Base-by-base conservation (phyloP, 495 filamentous ascomycete genomes). In the Patellaria atrata region DNA sequence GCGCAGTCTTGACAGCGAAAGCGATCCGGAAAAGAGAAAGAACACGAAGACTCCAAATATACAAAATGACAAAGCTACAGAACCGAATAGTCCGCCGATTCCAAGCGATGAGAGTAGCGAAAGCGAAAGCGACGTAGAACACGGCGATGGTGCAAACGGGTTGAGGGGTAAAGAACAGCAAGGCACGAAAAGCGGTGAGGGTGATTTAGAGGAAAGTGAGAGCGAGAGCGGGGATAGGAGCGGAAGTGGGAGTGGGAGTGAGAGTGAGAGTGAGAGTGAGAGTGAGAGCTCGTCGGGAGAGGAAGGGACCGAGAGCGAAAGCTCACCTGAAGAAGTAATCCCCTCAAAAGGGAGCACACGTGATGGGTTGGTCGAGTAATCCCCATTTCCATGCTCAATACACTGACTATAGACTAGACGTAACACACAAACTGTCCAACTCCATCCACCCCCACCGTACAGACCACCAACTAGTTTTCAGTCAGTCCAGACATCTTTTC, bases 371-470 rank as follows among this genome's bases (percentile, higher is more conserved):
- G 37, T 16, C 17, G 28, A 10, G 5, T 22, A 25, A 5, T n/a
- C 26, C 15, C 19, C 3, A 5, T 15, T n/a, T 23, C 4, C 32
- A 14, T 9, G 22, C 17, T 33, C 8, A 14, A 15, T 15, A 22
- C 14, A 17, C 41, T 44, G 20, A 44, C 23, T 10, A 2, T 14
- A 4, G 12, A 22, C 12, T 23, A 48, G 45, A 7, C 41, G 27
- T n/a, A n/a, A n/a, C n/a, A n/a, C n/a, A n/a, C n/a, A n/a, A n/a
- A n/a, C n/a, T n/a, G n/a, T n/a, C n/a, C 29, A 61, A 68, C 30
- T 63, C 71, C 31, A 63, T 74, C 53, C 68, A 77, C 35, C 64
- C 80, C 27, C 76, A 75, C 39, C 70, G 75, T 61, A 50, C 31
- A 40, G 53, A 33, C 56, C 63, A 28, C 63, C 63, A 6, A 30